These are phyloP conservation scores for Flueggea neowawraea DNA, from an alignment of 441 rosid species.

Conservation along the genomic window DNA sequence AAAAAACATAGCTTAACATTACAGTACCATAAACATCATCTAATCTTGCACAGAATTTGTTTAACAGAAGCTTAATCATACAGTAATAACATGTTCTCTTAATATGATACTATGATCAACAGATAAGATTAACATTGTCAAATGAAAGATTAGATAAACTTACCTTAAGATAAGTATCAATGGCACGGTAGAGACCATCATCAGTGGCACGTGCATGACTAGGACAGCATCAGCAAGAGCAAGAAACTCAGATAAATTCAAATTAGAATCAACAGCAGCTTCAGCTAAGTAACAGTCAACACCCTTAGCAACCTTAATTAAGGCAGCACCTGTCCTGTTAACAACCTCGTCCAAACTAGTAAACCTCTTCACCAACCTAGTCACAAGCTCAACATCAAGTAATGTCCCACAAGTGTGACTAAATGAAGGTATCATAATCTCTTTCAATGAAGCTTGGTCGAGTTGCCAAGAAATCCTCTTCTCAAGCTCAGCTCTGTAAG, in stretches of 20 bases:
- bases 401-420: conserved; percentile 73
- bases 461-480: conserved; percentile 71
- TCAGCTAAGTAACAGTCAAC: conserved; percentile 76
- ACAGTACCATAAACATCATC: too few species aligned
- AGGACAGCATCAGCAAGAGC: conserved; percentile 69
- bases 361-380: conserved; percentile 60
- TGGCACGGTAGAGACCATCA: conserved; percentile 75
- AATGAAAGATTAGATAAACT: conserved; percentile 7
- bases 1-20: too few species aligned
- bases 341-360: conserved; percentile 39
- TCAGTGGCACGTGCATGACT: conserved; percentile 60
- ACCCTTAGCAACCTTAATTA: conserved; percentile 69
- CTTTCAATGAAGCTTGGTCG: conserved; percentile 78
- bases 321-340: conserved; percentile 35
- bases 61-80: too few species aligned
- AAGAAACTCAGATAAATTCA: conserved; percentile 49
- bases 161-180: conserved; percentile 87
- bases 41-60: too few species aligned
- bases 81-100: too few species aligned
- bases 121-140: too few species aligned
- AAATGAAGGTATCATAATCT: conserved; percentile 85
- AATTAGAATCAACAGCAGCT: conserved; percentile 54
- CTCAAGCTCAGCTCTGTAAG: conserved; percentile 63
- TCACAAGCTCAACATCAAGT: conserved; percentile 68
- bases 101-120: too few species aligned